These are phyloP conservation scores for Beta vulgaris DNA, from an alignment of 148 eudicot genomes.

Conservation along the genomic window DNA sequence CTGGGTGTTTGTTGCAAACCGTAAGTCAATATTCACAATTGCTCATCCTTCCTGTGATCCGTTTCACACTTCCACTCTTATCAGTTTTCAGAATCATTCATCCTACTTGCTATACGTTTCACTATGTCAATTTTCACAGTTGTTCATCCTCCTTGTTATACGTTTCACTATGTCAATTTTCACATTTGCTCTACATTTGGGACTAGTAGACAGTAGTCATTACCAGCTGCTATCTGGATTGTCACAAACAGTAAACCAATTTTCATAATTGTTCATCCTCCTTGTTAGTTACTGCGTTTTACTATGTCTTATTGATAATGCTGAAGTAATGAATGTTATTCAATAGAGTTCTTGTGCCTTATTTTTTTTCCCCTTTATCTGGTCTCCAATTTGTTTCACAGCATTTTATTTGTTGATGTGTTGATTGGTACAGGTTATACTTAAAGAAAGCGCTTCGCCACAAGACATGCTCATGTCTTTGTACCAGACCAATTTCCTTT, in stretches of 20 bases:
- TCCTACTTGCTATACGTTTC: too few species aligned
- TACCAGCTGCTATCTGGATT: too few species aligned
- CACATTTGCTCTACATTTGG: too few species aligned
- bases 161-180: too few species aligned
- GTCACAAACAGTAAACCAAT: too few species aligned
- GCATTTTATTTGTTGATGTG: not conserved
- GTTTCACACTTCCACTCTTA: too few species aligned
- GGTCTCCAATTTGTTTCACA: not conserved
- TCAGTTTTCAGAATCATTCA: too few species aligned
- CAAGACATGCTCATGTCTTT: constrained; percentile 89
- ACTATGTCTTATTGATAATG: not conserved
- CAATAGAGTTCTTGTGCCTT: not conserved
- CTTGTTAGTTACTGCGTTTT: not conserved
- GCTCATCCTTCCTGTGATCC: too few species aligned
- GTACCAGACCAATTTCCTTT: constrained; percentile 77
- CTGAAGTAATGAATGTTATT: not conserved
- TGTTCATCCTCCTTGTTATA: too few species aligned
- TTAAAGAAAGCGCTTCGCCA: constrained; percentile 69
- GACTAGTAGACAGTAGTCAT: too few species aligned
- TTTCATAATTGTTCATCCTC: not conserved
- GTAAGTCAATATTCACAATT: too few species aligned
- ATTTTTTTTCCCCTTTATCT: not conserved
- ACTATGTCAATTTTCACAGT: too few species aligned
- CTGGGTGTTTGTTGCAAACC: not conserved
- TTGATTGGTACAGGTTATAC: constrained; percentile 54